Conservation (phyloP, 257 asterid species). For the Forsythia suspensa region DNA sequence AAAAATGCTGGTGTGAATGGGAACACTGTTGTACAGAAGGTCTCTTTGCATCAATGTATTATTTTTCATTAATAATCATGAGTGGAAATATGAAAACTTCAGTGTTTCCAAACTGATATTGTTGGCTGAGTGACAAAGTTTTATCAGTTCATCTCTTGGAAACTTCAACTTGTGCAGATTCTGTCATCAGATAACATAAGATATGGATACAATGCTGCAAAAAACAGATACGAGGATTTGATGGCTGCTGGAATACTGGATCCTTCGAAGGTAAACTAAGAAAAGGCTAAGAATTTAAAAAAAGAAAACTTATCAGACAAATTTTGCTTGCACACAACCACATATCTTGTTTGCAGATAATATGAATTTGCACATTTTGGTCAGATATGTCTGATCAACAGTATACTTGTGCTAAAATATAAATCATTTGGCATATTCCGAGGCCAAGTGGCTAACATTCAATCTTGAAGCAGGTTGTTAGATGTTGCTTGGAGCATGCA, state of each 20-base stretch:
- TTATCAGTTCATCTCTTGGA: neutral
- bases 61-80: neutral
- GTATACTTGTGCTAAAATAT: neutral
- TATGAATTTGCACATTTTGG: no score
- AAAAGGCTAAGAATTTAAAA: no score
- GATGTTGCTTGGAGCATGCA: constrained; percentile 89
- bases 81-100: neutral
- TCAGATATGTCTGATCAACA: neutral
- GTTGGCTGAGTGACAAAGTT: neutral
- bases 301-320: no score
- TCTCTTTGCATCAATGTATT: constrained; percentile 9
- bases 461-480: constrained; percentile 53
- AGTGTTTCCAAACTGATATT: neutral
- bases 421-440: neutral
- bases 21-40: constrained; percentile 63
- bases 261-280: constrained; percentile 65
- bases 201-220: constrained; percentile 86
- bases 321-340: no score
- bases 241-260: constrained; percentile 81
- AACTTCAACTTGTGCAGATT: constrained; percentile 43
- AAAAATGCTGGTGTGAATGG: constrained; percentile 84
- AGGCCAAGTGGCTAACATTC: neutral
- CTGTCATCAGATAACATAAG: constrained; percentile 52
- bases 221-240: constrained; percentile 70
- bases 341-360: no score